Evolutionary conservation across 1,284 basidiomycete species (phyloP), one percentile per base, ranked within the genome.

Genomic region (Microbotryum intermedium): DNA sequence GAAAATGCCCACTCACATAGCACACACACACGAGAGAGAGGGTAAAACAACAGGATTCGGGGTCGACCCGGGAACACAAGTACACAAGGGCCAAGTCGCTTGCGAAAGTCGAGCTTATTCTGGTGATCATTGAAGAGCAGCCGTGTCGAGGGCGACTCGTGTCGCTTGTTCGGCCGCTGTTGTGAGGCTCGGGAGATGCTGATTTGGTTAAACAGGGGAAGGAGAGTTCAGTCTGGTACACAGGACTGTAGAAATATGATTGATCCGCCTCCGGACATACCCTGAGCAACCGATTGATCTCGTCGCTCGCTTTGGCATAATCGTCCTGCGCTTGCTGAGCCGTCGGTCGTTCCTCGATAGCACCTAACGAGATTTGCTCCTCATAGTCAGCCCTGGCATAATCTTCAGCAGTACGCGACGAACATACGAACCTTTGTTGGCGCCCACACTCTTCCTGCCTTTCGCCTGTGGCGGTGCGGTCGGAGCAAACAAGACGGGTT

Each of bases 131-230:
- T 42, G 26, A 20, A 62, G 28, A 2, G 46, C 42, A 7, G 54
- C 53, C 21, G 63, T 60, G 25, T 65, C 63, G 21, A 58, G 21
- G 8, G 63, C 60, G 6, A 59, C 60, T 50, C 59, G 30, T 2
- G 54, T 61, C 6, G 63, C 60, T 30, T 58, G 50, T 20, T 61
- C 63, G 6, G 63, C 63, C 5, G 56, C 63, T 2, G 53, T 54
- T 1, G 42, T 45, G 18, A 65, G 57, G 13, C 42, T 49, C 18
- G 57, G 60, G 11, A 62, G 50, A n/a, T 56, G 53, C 63, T 65
- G 51, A 18, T 1, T 2, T 6, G 5, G 8, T 5, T 4, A 2
- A 25, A 20, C 4, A 20, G 4, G 4, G 6, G 21, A 23, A 4
- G 9, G 8, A 7, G 30, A 25, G 1, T 21, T 23, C 4, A 20